A percentile compares a stretch with the other conserved stretches of the same genome.
Evolutionary conservation across 2,329 filamentous ascomycete genomes (phyloP).

Genomic region (Pseudocercospora fijiensis): DNA sequence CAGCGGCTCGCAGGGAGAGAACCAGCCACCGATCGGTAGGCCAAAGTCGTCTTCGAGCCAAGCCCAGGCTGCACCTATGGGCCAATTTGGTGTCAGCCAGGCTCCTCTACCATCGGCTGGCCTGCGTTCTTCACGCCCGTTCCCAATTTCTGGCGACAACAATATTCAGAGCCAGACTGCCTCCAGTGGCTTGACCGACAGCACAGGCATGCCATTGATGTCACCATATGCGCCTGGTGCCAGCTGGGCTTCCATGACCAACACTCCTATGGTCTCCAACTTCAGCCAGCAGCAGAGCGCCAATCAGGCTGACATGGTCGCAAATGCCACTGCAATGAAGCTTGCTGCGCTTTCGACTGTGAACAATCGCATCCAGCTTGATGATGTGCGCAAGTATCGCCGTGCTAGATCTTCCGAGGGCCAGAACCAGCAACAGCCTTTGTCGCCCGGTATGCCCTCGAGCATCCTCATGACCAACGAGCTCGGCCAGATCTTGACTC

Average conservation of each 20-base stretch:
- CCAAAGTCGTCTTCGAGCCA: constrained; percentile 80
- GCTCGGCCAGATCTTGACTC: constrained; percentile 78
- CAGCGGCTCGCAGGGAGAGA: constrained; percentile 47
- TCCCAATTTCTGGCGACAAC: constrained; percentile 63
- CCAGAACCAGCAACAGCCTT: constrained; percentile 52
- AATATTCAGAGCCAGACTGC: constrained; percentile 78
- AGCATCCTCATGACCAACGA: constrained; percentile 90
- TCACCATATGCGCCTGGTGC: constrained; percentile 82
- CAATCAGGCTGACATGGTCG: constrained; percentile 93
- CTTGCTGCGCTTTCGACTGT: constrained; percentile 94
- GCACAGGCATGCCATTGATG: constrained; percentile 69
- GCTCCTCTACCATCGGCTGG: constrained; percentile 70
- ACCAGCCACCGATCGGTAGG: constrained; percentile 57
- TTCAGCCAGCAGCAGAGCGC: constrained; percentile 62
- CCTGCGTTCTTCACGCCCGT: constrained; percentile 76
- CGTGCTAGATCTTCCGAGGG: constrained; percentile 71
- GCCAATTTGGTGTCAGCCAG: constrained; percentile 75
- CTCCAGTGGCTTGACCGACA: constrained; percentile 40
- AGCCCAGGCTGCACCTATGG: constrained; percentile 66
- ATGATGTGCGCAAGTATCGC: constrained; percentile 95
- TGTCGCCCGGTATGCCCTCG: constrained; percentile 66
- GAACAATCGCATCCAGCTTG: constrained; percentile 94
- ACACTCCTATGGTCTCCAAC: constrained; percentile 89
- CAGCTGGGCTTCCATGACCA: constrained; percentile 98
- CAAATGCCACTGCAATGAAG: constrained; percentile 98